Evolutionary conservation across 2,329 filamentous ascomycete genomes (phyloP).

Genomic region (Penicillium freii): DNA sequence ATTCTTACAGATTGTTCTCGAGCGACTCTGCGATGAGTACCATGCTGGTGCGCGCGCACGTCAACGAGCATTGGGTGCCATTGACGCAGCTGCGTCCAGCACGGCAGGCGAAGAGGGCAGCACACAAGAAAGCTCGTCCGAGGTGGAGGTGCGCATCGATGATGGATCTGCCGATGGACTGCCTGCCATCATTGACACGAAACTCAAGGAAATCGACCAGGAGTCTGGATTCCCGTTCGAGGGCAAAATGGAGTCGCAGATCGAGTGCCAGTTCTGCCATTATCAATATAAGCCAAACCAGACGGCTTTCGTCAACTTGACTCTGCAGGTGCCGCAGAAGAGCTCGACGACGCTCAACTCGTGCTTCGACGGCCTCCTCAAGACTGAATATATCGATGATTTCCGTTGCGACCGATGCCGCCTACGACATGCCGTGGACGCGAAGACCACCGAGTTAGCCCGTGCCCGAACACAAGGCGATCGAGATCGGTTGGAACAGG

Average conservation of each 20-base stretch:
- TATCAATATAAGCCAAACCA: slow-evolving; percentile 83
- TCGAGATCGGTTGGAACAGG: slow-evolving; percentile 52
- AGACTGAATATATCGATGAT: slow-evolving; percentile 93
- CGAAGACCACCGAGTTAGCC: slow-evolving; percentile 60
- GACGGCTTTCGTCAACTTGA: slow-evolving; percentile 87
- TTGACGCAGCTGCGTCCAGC: slow-evolving; percentile 21
- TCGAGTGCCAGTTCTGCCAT: slow-evolving; percentile 84
- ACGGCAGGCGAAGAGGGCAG: slow-evolving; percentile 7
- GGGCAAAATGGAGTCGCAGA: slow-evolving; percentile 88
- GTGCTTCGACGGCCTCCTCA: slow-evolving; percentile 92
- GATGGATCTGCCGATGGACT: slow-evolving; percentile 34
- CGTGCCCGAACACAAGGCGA: slow-evolving; percentile 55
- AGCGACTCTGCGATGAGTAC: slow-evolving; percentile 91
- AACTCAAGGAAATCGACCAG: slow-evolving; percentile 39
- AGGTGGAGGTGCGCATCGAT: slow-evolving; percentile 39
- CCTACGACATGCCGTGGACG: slow-evolving; percentile 71
- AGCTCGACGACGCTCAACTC: slow-evolving; percentile 75
- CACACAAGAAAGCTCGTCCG: slow-evolving; percentile 24
- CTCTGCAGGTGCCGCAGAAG: slow-evolving; percentile 83
- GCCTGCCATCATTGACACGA: slow-evolving; percentile 38
- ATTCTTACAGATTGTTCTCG: slow-evolving; percentile 89
- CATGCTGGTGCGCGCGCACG: slow-evolving; percentile 77
- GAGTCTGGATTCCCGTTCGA: slow-evolving; percentile 78
- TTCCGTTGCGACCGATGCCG: slow-evolving; percentile 94
- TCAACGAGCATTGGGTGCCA: slow-evolving; percentile 35